Base-by-base conservation (phyloP, 2,329 filamentous ascomycete genomes). In the Pyrenochaeta sp. region DNA sequence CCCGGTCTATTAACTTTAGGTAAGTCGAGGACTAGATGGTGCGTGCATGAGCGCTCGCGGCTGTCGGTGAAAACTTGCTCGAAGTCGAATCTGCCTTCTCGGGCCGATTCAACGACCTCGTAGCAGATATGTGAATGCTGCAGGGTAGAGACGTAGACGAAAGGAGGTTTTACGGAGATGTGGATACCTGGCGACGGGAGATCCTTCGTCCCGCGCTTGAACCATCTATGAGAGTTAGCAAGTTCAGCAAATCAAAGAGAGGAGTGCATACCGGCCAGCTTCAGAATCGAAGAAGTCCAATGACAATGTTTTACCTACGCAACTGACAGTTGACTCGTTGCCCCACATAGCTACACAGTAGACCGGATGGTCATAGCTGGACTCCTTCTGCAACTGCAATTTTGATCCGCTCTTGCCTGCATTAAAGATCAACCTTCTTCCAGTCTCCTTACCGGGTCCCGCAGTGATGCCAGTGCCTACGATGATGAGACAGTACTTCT, bases 401-500 rank as follows among this genome's bases (percentile, higher is more conserved):
- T 88, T 80, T 7, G 90, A 81, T 5, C 64, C 65, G 22, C 55
- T 59, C 30, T 69, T 70, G 8, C 63, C 63, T 19, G 68, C 52
- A 30, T 68, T 72, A 43, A 77, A 63, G 19, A 77, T 69, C 10
- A 76, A 54, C 50, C 68, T 62, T 34, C 75, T 67, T 40, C 75
- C 75, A 3, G 42, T 62, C 28, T 74, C 66, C 25, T 66, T 66
- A 3, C 64, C 67, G 1, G 50, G 12, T 3, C 56, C 57, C 9
- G 55, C 45, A 9, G 51, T 65, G 12, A 74, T 58, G 1, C 72
- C 71, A 15, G 85, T 86, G 3, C 85, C 82, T 10, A 90, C 82
- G 13, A 91, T 81, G 32, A 92, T 80, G 68, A 88, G 90, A 1
- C 85, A 82, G 74, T 89, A 90, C 0, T 77, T 82, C 54, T 84